phyloP scores from a whole-genome alignment of 2,329 filamentous ascomycete genomes.

The Colletotrichum sidae region DNA sequence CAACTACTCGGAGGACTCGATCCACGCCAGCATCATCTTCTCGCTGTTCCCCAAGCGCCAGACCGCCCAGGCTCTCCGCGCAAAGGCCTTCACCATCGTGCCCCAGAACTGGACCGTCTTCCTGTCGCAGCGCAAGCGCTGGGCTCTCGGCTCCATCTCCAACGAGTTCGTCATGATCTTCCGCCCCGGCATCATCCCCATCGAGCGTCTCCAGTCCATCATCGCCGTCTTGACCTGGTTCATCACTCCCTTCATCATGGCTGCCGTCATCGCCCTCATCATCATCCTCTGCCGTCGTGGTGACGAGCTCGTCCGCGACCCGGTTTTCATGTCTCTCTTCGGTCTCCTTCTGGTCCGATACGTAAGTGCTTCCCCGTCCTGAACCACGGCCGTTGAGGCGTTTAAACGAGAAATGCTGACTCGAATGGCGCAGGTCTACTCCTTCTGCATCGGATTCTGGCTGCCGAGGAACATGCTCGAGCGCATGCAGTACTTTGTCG shows the following conservation, averaged over 20 bases:
- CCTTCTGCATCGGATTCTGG: conserved; percentile 56
- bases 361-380: conserved; percentile 46
- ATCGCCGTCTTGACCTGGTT: conserved; percentile 60
- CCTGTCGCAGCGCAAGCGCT: conserved; percentile 60
- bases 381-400: background rate
- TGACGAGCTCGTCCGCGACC: conserved; percentile 47
- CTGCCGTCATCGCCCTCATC: conserved; percentile 51
- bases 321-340: conserved; percentile 51
- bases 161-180: conserved; percentile 63
- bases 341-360: conserved; percentile 52
- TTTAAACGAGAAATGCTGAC: conserved; percentile 17
- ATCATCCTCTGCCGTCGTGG: conserved; percentile 49
- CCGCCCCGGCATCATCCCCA: conserved; percentile 52
- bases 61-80: conserved; percentile 59
- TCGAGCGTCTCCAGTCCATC: conserved; percentile 58
- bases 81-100: conserved; percentile 60
- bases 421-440: conserved; percentile 48
- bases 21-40: conserved; percentile 61
- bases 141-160: conserved; percentile 60
- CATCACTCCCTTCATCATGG: conserved; percentile 58
- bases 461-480: conserved; percentile 53
- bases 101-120: conserved; percentile 59
- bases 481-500: conserved; percentile 52
- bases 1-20: conserved; percentile 61
- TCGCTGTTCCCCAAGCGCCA: conserved; percentile 56